A percentile compares a stretch with the other conserved stretches of the same genome.
phyloP scores from a whole-genome alignment of 352 stramenopile genomes.

The Globisporangium cystogenes region DNA sequence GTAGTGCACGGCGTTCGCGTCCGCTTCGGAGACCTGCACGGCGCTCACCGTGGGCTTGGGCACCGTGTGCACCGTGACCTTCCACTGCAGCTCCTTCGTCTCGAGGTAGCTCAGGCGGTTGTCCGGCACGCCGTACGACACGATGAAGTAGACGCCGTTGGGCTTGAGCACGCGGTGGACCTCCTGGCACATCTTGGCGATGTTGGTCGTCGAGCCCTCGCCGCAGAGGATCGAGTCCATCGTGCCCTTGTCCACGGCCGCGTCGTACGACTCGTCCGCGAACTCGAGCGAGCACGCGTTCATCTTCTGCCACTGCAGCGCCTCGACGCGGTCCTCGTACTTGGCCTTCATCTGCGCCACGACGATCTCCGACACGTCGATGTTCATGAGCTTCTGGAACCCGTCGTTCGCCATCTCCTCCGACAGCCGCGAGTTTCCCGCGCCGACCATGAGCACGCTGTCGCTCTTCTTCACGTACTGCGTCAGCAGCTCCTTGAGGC shows the following conservation, averaged over 20 bases:
- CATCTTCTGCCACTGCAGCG: conserved; percentile 94
- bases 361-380: conserved; percentile 93
- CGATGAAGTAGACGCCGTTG: conserved; percentile 92
- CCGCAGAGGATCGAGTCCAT: conserved; percentile 95
- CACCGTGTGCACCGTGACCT: conserved; percentile 93
- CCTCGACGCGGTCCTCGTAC: conserved; percentile 89
- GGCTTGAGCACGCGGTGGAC: conserved; percentile 93
- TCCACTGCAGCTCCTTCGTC: conserved; percentile 95
- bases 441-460: conserved; percentile 89
- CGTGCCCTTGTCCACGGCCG: conserved; percentile 93
- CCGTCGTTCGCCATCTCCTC: conserved; percentile 96
- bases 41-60: conserved; percentile 95
- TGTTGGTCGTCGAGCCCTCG: conserved; percentile 93
- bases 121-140: conserved; percentile 94
- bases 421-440: conserved; percentile 91
- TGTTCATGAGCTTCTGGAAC: conserved; percentile 94
- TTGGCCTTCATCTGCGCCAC: conserved; percentile 93
- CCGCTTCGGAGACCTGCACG: conserved; percentile 89
- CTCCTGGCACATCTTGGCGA: conserved; percentile 95
- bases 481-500: conserved; percentile 84
- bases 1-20: conserved; percentile 95
- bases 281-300: conserved; percentile 94
- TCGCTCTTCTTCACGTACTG: conserved; percentile 95
- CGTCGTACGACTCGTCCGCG: conserved; percentile 92
- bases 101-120: conserved; percentile 96